phyloP scores from a whole-genome alignment of 306 rosid genomes.

The Cicer cuneatum region DNA sequence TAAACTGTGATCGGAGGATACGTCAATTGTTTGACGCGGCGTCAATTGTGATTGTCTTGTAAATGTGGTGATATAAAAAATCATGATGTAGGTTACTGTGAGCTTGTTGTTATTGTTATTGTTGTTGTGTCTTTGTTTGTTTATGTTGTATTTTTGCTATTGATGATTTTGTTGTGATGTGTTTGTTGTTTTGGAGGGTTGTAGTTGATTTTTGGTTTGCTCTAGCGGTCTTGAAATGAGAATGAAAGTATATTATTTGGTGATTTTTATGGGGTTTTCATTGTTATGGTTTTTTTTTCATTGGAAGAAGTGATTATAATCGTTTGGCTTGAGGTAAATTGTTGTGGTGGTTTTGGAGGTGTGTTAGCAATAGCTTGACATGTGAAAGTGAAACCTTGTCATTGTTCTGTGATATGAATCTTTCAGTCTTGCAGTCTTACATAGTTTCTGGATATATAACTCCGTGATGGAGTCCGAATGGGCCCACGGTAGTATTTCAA shows the following conservation, averaged over 20 bases:
- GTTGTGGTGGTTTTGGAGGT: not conserved
- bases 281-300: not conserved
- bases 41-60: not conserved
- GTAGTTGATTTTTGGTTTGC: not conserved
- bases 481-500: constrained; percentile 68
- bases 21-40: not conserved
- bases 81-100: not conserved
- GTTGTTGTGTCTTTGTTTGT: not conserved
- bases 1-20: not conserved
- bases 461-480: constrained; percentile 71
- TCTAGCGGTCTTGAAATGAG: not conserved
- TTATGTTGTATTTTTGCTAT: not conserved
- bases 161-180: not conserved
- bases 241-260: not conserved
- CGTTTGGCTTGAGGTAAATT: not conserved
- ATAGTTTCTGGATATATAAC: constrained; percentile 47
- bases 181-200: not conserved
- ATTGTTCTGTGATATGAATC: not conserved
- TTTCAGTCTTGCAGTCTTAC: not conserved
- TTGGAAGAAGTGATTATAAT: not conserved
- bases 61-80: not conserved
- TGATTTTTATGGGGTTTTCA: not conserved
- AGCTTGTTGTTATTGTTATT: not conserved
- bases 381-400: not conserved
- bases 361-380: not conserved